Evolutionary conservation across 805 yeast genomes (phyloP).

Genomic region (Suhomyces sp.): DNA sequence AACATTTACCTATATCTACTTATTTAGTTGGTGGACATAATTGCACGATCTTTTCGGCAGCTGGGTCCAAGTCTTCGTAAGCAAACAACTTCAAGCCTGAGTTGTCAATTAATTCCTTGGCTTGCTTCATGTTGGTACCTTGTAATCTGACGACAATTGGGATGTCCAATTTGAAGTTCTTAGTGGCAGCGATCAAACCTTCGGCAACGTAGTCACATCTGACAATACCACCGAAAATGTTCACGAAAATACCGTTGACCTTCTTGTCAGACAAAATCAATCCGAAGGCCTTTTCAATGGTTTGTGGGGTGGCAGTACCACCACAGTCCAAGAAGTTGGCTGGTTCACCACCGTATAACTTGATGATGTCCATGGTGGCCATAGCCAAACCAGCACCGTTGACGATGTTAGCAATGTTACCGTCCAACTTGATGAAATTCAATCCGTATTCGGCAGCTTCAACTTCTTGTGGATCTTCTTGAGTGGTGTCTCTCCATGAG

Average conservation of each 20-base stretch:
- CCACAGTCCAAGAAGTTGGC: slow-evolving; percentile 99
- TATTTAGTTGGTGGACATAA: too few relatives aligned
- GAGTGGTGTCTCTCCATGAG: slow-evolving; percentile 95
- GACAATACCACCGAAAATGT: slow-evolving; percentile 99
- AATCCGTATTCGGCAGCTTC: slow-evolving; percentile 86
- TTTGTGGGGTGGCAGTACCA: slow-evolving; percentile 99
- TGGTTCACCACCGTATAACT: slow-evolving; percentile 97
- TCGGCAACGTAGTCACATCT: slow-evolving; percentile 98
- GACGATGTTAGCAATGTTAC: slow-evolving; percentile 97
- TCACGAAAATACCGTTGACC: slow-evolving; percentile 94
- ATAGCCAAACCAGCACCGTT: slow-evolving; percentile 99
- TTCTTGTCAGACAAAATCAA: slow-evolving; percentile 85
- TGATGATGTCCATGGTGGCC: slow-evolving; percentile 99
- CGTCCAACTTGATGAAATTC: slow-evolving; percentile 96
- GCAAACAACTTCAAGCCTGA: slow-evolving; percentile 93
- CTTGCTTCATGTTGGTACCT: slow-evolving; percentile 93
- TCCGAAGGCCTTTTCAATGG: slow-evolving; percentile 95
- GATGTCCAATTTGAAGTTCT: slow-evolving; percentile 82
- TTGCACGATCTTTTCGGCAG: slow-evolving; percentile 92
- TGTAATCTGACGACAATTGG: slow-evolving; percentile 98
- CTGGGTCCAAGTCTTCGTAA: slow-evolving; percentile 90
- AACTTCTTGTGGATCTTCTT: slow-evolving; percentile 97
- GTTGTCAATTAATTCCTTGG: slow-evolving; percentile 78
- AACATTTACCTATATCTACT: too few relatives aligned
- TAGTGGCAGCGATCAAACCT: slow-evolving; percentile 94